Evolutionary conservation across 768 basidiomycete genomes (phyloP).

Genomic region (Kwoniella sp.): DNA sequence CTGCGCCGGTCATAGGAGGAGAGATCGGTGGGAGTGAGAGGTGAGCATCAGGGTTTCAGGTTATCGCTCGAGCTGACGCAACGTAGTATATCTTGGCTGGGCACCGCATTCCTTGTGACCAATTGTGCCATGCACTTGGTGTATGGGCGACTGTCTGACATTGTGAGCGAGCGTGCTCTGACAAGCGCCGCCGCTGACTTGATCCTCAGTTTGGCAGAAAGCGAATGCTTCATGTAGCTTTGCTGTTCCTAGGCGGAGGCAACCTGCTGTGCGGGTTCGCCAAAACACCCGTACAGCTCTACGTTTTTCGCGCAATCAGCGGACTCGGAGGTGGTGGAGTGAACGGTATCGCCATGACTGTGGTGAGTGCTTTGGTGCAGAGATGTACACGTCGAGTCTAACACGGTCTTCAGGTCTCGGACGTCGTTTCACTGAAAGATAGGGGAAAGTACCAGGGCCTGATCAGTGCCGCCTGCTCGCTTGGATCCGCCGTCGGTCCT

Average conservation of each 20-base stretch:
- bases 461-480: slow-evolving; percentile 21
- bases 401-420: slow-evolving; percentile 23
- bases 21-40: slow-evolving; percentile 33
- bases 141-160: slow-evolving; percentile 35
- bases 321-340: slow-evolving; percentile 49
- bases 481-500: slow-evolving; percentile 39
- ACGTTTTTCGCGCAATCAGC: slow-evolving; percentile 39
- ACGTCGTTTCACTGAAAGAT: slow-evolving; percentile 41
- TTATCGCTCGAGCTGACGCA: no score
- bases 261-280: slow-evolving; percentile 47
- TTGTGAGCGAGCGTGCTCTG: no score
- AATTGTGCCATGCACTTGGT: slow-evolving; percentile 42
- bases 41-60: not conserved
- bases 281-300: slow-evolving; percentile 41
- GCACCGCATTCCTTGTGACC: slow-evolving; percentile 41
- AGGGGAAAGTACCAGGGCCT: slow-evolving; percentile 43
- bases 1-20: slow-evolving; percentile 39
- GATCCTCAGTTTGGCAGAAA: slow-evolving; percentile 46
- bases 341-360: slow-evolving; percentile 44
- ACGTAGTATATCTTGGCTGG: slow-evolving; percentile 39
- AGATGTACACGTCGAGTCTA: no score
- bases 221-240: slow-evolving; percentile 35
- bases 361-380: slow-evolving; percentile 25
- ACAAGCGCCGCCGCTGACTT: no score
- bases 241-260: slow-evolving; percentile 42